These are phyloP conservation scores for Tylopilus balloui DNA, from an alignment of 768 basidiomycete species.

Conservation along the genomic window DNA sequence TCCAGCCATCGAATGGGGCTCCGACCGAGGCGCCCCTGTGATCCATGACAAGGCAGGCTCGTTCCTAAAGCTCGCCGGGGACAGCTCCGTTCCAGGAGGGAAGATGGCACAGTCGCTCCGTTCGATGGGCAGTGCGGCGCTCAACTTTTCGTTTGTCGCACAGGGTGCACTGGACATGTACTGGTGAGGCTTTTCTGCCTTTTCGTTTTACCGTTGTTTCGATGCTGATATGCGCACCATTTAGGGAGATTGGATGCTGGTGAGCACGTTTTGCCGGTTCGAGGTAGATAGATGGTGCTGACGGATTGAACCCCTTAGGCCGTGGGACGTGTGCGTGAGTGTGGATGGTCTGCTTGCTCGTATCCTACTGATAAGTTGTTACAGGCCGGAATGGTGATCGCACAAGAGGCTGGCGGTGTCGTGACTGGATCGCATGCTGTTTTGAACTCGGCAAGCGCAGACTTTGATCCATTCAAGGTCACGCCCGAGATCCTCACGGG, in stretches of 20 bases:
- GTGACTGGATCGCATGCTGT: conserved; percentile 65
- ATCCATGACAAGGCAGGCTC: conserved; percentile 59
- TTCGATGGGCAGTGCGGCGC: conserved; percentile 77
- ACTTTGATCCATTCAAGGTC: conserved; percentile 50
- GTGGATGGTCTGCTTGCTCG: neutral
- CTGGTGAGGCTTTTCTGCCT: conserved; percentile 48
- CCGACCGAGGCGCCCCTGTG: conserved; percentile 55
- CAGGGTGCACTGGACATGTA: conserved; percentile 86
- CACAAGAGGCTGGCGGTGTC: conserved; percentile 81
- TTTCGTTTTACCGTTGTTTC: neutral
- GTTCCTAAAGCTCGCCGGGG: conserved; percentile 71
- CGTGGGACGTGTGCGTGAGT: conserved; percentile 83
- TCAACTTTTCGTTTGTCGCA: conserved; percentile 82
- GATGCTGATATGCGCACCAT: neutral
- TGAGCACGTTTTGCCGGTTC: conserved; percentile 25
- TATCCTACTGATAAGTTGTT: neutral
- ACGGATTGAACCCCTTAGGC: conserved; percentile 31
- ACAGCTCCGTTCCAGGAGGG: conserved; percentile 63
- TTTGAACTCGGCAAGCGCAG: conserved; percentile 34
- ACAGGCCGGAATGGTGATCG: conserved; percentile 84
- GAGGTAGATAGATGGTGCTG: neutral
- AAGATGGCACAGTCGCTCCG: conserved; percentile 84
- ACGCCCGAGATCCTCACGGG: conserved; percentile 69
- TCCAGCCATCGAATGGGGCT: conserved; percentile 83
- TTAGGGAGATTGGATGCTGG: conserved; percentile 79